phyloP scores from a whole-genome alignment of 495 filamentous ascomycete species.

The Aspergillus cavernicola region DNA sequence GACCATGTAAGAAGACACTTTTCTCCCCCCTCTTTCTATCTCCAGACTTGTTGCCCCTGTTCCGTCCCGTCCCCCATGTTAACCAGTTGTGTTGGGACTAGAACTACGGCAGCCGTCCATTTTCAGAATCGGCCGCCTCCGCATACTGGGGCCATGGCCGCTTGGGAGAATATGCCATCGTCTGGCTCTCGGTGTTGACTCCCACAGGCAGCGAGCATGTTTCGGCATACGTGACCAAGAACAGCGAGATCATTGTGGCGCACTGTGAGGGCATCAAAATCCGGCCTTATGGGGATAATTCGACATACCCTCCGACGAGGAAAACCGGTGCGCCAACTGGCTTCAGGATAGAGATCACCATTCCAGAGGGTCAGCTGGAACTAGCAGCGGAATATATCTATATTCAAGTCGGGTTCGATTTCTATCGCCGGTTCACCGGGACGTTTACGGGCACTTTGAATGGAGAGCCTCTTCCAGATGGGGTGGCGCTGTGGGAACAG shows the following conservation, averaged over 20 bases:
- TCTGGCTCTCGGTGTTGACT: background rate
- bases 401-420: background rate
- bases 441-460: background rate
- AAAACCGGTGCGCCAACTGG: background rate
- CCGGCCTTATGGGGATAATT: constrained; percentile 5
- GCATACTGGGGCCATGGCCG: constrained; percentile 8
- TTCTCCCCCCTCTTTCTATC: background rate
- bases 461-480: background rate
- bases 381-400: background rate
- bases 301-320: constrained; percentile 2
- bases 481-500: constrained; percentile 1
- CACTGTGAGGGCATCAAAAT: background rate
- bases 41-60: background rate
- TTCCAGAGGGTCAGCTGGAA: constrained; percentile 1
- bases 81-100: no score
- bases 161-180: background rate
- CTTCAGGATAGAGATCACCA: background rate
- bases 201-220: background rate
- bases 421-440: background rate
- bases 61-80: no score
- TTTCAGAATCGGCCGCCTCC: background rate
- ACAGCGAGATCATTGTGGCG: background rate
- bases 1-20: background rate
- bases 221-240: background rate
- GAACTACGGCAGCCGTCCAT: background rate